Conservation (phyloP, 768 basidiomycete species). For the Russula earlei region DNA sequence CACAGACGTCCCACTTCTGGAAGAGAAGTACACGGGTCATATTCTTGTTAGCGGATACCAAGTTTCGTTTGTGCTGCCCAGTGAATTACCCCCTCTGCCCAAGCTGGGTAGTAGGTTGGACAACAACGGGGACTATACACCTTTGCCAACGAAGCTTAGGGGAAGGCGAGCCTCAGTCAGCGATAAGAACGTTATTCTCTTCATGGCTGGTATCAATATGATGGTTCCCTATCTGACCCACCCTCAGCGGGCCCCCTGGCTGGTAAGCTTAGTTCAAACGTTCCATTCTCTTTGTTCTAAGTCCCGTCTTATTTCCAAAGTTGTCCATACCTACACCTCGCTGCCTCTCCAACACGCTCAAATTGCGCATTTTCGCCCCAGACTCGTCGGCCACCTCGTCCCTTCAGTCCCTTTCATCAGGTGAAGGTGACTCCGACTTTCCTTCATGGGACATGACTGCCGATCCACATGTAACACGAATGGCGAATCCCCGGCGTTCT, state of each 20-base stretch:
- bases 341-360: conserved; percentile 68
- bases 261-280: conserved; percentile 34
- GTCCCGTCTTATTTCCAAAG: conserved; percentile 29
- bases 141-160: conserved; percentile 12
- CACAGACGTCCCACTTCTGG: conserved; percentile 37
- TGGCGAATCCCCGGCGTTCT: conserved; percentile 35
- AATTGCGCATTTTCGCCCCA: conserved; percentile 65
- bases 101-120: conserved; percentile 18
- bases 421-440: conserved; percentile 49
- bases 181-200: conserved; percentile 56
- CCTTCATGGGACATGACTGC: conserved; percentile 67
- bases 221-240: conserved; percentile 58
- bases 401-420: conserved; percentile 65
- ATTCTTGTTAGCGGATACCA: conserved; percentile 71
- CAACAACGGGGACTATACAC: conserved; percentile 9
- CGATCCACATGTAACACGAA: conserved; percentile 65
- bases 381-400: conserved; percentile 40
- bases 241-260: conserved; percentile 66
- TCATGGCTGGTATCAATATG: conserved; percentile 76
- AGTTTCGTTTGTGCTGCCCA: conserved; percentile 69
- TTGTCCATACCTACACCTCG: conserved; percentile 70
- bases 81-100: conserved; percentile 36
- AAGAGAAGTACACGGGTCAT: conserved; percentile 61
- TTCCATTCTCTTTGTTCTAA: neutral
- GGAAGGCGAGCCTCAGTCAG: conserved; percentile 43